These are phyloP conservation scores for Diaporthe australafricana DNA, from an alignment of 2,329 filamentous ascomycete species.

Conservation along the genomic window DNA sequence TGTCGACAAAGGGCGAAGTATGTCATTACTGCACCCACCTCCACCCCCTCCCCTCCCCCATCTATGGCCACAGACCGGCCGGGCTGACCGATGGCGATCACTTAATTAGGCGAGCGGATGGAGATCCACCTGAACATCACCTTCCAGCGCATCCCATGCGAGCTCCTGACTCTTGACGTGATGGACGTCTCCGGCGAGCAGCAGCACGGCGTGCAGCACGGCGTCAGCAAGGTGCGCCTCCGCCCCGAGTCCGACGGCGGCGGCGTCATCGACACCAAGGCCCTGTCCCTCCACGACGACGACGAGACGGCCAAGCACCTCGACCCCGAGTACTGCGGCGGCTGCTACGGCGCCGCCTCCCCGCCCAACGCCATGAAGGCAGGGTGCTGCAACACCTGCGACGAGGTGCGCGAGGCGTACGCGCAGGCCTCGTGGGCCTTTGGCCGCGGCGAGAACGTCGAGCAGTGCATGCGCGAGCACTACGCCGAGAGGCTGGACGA, in stretches of 20 bases:
- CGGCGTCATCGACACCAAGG: slow-evolving; percentile 76
- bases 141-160: slow-evolving; percentile 93
- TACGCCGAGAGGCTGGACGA: slow-evolving; percentile 89
- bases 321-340: slow-evolving; percentile 91
- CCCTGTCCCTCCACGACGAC: slow-evolving; percentile 76
- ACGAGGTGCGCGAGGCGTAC: slow-evolving; percentile 96
- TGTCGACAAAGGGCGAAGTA: slow-evolving; percentile 96
- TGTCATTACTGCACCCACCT: slow-evolving; percentile 39
- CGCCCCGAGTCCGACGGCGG: slow-evolving; percentile 79
- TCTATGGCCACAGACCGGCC: slow-evolving; percentile 36
- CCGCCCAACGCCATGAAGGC: slow-evolving; percentile 78
- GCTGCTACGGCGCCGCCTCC: slow-evolving; percentile 87
- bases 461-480: slow-evolving; percentile 95
- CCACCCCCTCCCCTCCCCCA: neutral
- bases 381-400: slow-evolving; percentile 97
- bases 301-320: slow-evolving; percentile 81
- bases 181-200: slow-evolving; percentile 99
- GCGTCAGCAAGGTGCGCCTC: slow-evolving; percentile 90
- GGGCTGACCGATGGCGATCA: slow-evolving; percentile 17
- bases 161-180: slow-evolving; percentile 94
- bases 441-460: slow-evolving; percentile 88
- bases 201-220: slow-evolving; percentile 93
- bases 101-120: slow-evolving; percentile 86
- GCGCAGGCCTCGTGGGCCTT: slow-evolving; percentile 92
- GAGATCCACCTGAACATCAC: slow-evolving; percentile 98